These are phyloP conservation scores for Platismatia glauca DNA, from an alignment of 495 filamentous ascomycete genomes.

Conservation along the genomic window DNA sequence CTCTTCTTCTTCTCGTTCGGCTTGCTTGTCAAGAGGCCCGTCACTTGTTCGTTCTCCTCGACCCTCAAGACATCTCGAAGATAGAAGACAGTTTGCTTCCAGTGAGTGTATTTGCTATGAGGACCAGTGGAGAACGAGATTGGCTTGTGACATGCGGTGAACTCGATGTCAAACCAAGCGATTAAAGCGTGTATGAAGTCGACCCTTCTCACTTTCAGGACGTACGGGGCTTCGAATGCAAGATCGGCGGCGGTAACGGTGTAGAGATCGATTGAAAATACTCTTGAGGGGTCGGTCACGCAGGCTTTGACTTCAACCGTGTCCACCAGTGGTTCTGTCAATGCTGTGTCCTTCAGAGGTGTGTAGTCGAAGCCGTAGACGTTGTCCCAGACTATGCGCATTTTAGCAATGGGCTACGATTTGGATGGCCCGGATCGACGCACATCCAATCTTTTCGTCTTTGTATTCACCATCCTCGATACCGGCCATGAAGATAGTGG, in stretches of 20 bases:
- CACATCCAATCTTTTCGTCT: constrained; percentile 79
- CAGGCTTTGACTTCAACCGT: constrained; percentile 70
- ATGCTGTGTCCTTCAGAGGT: constrained; percentile 74
- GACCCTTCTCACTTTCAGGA: constrained; percentile 60
- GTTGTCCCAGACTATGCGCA: constrained; percentile 76
- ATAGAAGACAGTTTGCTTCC: constrained; percentile 94
- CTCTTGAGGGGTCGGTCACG: constrained; percentile 65
- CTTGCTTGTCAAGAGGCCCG: constrained; percentile 64
- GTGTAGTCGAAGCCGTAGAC: constrained; percentile 97
- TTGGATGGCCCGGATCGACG: constrained; percentile 22
- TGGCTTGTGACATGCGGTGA: constrained; percentile 86
- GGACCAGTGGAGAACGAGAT: constrained; percentile 79
- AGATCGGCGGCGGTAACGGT: constrained; percentile 65
- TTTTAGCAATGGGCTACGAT: constrained; percentile 5
- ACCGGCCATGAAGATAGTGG: constrained; percentile 79
- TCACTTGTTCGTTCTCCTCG: constrained; percentile 64
- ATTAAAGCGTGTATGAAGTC: constrained; percentile 95
- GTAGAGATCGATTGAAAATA: constrained; percentile 79
- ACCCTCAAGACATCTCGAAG: constrained; percentile 76
- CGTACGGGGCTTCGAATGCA: constrained; percentile 63
- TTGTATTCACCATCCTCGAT: constrained; percentile 84
- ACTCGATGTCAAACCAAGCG: constrained; percentile 98
- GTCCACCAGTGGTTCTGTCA: constrained; percentile 77
- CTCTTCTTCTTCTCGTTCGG: constrained; percentile 91
- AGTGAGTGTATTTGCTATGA: constrained; percentile 87